Base-by-base conservation (phyloP, 768 basidiomycete species). In the Calocybe gangraenosa region DNA sequence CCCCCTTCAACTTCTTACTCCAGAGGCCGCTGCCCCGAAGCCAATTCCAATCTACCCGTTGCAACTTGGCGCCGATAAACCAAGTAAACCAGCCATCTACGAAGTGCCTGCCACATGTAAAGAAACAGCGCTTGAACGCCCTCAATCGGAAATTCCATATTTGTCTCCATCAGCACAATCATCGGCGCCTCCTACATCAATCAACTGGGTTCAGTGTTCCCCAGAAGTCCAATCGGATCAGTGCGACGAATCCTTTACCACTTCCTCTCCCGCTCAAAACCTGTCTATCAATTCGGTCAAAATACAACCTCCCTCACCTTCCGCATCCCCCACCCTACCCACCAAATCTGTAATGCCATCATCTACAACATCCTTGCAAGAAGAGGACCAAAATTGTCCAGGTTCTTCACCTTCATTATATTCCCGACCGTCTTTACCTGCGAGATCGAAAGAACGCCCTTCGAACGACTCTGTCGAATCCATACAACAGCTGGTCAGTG, bases 81-180 rank as follows among this genome's bases (percentile, higher is more conserved):
- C 49, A 31, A 48, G 21, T 9, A 43, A 54, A 15, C 20, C 45
- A 48, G 8, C 10, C 28, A 28, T 28, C 6, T 5, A 28, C 11
- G 25, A 28, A n/a, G n/a, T n/a, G n/a, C n/a, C n/a, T n/a, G n/a
- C n/a, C n/a, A n/a, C n/a, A n/a, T n/a, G n/a, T 28, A n/a, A 13
- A 25, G 17, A 38, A 18, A n/a, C 23, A 22, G 34, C 30, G 37
- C 10, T n/a, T 23, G 19, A 23, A 20, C 22, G 19, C 21, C 33
- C 50, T 15, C 25, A 30, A n/a, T 40, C 50, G 3, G 36, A 40
- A 28, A 40, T 28, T 3, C 17, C 35, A 43, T 55, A 28, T 22
- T 37, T 15, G 40, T 54, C 38, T 36, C 52, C 42, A 30, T 48
- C 44, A 48, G 36, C 36, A 20, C 53, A 28, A 42, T 47, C 36